Conservation (phyloP, 768 basidiomycete species). For the Boletus tylopilopsis region DNA sequence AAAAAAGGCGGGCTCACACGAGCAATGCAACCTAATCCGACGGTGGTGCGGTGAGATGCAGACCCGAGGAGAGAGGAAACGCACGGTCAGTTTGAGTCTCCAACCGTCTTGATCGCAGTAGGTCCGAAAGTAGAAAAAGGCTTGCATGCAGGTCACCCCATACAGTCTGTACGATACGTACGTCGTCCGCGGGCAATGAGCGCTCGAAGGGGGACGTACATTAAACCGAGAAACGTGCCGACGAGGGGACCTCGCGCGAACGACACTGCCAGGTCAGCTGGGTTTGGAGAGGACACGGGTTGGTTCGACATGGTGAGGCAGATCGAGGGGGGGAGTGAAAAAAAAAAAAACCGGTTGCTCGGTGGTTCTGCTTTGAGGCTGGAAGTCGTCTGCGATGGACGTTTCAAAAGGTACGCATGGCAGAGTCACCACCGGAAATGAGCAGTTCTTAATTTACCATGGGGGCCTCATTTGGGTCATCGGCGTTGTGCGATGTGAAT, state of each 20-base stretch:
- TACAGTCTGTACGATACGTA: conserved; percentile 18
- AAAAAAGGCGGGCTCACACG: too few species aligned
- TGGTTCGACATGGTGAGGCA: too few species aligned
- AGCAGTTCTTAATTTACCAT: background rate
- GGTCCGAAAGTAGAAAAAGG: conserved; percentile 27
- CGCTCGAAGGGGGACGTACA: too few species aligned
- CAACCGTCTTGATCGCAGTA: conserved; percentile 19
- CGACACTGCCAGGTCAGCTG: conserved; percentile 7
- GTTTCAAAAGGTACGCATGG: background rate
- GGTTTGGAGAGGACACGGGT: too few species aligned
- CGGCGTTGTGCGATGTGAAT: too few species aligned
- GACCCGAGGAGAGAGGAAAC: background rate
- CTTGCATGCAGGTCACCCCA: conserved; percentile 27
- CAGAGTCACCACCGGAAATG: background rate
- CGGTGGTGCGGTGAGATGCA: too few species aligned
- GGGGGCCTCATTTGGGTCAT: background rate
- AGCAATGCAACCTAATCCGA: conserved; percentile 24
- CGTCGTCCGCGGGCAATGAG: too few species aligned
- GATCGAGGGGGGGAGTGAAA: too few species aligned
- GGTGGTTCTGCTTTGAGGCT: too few species aligned
- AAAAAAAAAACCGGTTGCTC: too few species aligned
- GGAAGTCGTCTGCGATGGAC: too few species aligned
- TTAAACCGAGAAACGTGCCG: conserved; percentile 22
- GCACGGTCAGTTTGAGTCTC: conserved; percentile 23
- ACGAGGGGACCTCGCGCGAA: conserved; percentile 27